Percentiles rank a stretch among this genome's conserved stretches.
Evolutionary conservation across 768 basidiomycete species (phyloP).

Genomic region (Suillus cothurnatus): DNA sequence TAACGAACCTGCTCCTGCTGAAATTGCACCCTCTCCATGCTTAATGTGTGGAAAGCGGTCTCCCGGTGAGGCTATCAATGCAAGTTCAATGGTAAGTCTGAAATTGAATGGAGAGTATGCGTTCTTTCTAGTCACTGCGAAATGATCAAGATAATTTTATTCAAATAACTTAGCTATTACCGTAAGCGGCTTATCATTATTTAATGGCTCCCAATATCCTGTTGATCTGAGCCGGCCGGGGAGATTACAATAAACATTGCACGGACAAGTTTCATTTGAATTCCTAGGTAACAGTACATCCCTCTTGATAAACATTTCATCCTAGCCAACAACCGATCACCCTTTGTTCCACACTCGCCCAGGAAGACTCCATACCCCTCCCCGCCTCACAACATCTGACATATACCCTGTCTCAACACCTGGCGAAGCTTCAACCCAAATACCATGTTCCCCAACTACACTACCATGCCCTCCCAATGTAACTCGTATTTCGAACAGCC

Average conservation of each 20-base stretch:
- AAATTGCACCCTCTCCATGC: conserved; percentile 93
- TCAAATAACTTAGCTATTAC: not conserved
- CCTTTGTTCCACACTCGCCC: conserved; percentile 57
- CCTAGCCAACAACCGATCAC: not conserved
- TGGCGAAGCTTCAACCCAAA: conserved; percentile 29
- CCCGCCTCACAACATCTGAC: conserved; percentile 73
- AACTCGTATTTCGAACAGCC: conserved; percentile 66
- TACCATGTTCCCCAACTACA: conserved; percentile 18
- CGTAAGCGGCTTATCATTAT: not conserved
- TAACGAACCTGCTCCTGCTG: conserved; percentile 82
- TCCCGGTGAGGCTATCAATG: not conserved
- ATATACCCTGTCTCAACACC: conserved; percentile 56
- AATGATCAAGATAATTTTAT: not conserved
- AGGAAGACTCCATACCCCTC: conserved; percentile 67
- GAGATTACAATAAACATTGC: too few species aligned
- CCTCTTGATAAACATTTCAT: not conserved
- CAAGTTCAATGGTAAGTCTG: not conserved
- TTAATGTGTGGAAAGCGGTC: conserved; percentile 3
- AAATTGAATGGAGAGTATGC: not conserved
- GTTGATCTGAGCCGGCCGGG: too few species aligned
- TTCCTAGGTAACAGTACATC: not conserved
- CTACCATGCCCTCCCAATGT: conserved; percentile 46
- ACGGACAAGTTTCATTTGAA: not conserved
- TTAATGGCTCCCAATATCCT: not conserved
- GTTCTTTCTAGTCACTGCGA: not conserved